Percentiles rank a stretch among this genome's conserved stretches.
Conservation (phyloP, 306 rosid genomes). For the Dalbergia cultrata region DNA sequence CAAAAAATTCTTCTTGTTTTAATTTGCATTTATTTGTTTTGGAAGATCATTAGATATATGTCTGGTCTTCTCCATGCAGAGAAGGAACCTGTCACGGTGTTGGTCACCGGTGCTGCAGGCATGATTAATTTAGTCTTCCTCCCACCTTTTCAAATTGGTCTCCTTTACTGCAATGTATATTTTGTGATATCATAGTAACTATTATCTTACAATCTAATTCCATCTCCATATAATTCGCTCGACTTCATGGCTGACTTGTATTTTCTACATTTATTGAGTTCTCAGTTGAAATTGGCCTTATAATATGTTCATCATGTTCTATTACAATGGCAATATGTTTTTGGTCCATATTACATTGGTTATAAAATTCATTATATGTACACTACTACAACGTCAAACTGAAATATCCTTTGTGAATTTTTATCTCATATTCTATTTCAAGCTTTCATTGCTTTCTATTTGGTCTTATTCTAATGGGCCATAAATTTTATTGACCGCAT, state of each 20-base stretch:
- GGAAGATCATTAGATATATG: conserved; percentile 76
- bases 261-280: conserved; percentile 9
- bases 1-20: conserved; percentile 61
- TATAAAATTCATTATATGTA: background rate
- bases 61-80: conserved; percentile 65
- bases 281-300: background rate
- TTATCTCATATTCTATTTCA: background rate
- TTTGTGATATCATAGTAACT: background rate
- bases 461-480: background rate
- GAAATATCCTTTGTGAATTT: background rate
- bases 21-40: conserved; percentile 60
- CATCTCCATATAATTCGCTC: background rate
- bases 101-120: conserved; percentile 94
- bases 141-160: background rate
- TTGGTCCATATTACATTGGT: conserved; percentile 2
- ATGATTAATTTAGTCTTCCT: conserved; percentile 42
- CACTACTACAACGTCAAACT: background rate
- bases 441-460: background rate
- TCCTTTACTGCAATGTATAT: no score
- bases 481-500: no score
- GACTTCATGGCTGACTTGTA: no score
- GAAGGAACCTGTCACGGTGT: conserved; percentile 74
- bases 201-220: background rate
- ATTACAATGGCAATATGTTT: background rate
- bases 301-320: conserved; percentile 11